Base-by-base conservation (phyloP, 495 filamentous ascomycete species). In the Ascodesmis nigricans region DNA sequence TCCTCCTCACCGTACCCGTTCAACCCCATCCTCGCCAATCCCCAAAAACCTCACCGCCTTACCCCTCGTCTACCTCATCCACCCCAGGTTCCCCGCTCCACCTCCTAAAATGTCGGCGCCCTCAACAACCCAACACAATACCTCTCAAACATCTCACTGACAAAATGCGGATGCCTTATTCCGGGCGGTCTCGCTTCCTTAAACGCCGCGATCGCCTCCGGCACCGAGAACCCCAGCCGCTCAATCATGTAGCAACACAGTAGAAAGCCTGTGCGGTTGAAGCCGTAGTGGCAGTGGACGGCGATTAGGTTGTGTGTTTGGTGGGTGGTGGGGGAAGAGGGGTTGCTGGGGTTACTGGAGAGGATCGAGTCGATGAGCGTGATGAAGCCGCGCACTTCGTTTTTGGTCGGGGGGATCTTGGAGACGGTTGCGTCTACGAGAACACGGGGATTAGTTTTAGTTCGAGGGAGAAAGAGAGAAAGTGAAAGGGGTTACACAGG, bases 201-300 rank as follows among this genome's bases (percentile, higher is more conserved):
- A 54, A 95, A 95, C 41, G 73, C 69, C 28, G 78, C 69, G 36
- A 93, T 73, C 3, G 83, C 84, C 37, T 73, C 69, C 45, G 77
- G 66, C 9, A 91, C 65, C 31, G 56, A 58, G 50, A 64, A 91
- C 1, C 67, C 69, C 44, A 73, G 62, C 35, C 69, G 63, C 56
- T 95, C 84, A 32, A 95, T 76, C 4, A 93, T 56, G 44, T 95
- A 95, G 46, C 72, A 79, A n/a, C 75, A 73, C 21, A 95, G 71
- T 47, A 92, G 73, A 50, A 83, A 91, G 1, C 84, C 82, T 0
- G 81, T 91, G 21, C 81, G 67, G 48, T 91, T 91, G 58, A 80
- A 91, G 0, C 83, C 84, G 42, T 95, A 93, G 46, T 95, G 84
- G 47, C 84, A 93, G 50, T 95, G 84, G 1, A 91, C 80, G 8